phyloP scores from a whole-genome alignment of 495 filamentous ascomycete species.

The Xylaria venustula region DNA sequence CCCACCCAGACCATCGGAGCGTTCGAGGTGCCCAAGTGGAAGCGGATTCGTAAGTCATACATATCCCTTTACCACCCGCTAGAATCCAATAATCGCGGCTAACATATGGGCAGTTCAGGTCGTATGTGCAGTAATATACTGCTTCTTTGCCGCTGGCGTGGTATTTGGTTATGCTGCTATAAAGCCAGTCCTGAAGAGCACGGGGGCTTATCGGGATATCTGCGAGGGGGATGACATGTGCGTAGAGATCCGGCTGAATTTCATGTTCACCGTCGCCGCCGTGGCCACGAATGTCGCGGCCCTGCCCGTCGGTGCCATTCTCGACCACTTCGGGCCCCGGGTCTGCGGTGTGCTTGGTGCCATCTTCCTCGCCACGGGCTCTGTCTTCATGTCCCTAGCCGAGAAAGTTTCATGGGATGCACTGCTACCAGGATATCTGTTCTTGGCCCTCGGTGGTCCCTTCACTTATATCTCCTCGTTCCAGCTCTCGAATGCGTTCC shows the following conservation, averaged over 20 bases:
- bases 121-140: constrained; percentile 68
- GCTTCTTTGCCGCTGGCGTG: constrained; percentile 75
- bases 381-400: constrained; percentile 70
- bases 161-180: constrained; percentile 85
- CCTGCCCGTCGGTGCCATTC: constrained; percentile 78
- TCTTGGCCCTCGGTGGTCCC: constrained; percentile 80
- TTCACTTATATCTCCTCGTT: constrained; percentile 91
- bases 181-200: constrained; percentile 74
- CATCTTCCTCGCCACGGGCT: constrained; percentile 65
- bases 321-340: constrained; percentile 80
- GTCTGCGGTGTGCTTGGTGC: constrained; percentile 73
- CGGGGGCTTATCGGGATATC: constrained; percentile 67
- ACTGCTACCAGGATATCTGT: constrained; percentile 76
- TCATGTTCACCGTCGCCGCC: constrained; percentile 94
- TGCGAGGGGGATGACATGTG: constrained; percentile 60
- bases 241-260: constrained; percentile 79
- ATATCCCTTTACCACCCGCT: neutral
- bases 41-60: constrained; percentile 58
- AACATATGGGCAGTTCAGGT: constrained; percentile 53
- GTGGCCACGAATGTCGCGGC: constrained; percentile 79
- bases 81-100: constrained; percentile 4
- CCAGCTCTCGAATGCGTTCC: constrained; percentile 91
- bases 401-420: constrained; percentile 63
- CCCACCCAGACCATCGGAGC: constrained; percentile 56
- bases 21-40: constrained; percentile 65